These are phyloP conservation scores for Dichotomopilus funicola DNA, from an alignment of 2,329 filamentous ascomycete species.

Conservation along the genomic window DNA sequence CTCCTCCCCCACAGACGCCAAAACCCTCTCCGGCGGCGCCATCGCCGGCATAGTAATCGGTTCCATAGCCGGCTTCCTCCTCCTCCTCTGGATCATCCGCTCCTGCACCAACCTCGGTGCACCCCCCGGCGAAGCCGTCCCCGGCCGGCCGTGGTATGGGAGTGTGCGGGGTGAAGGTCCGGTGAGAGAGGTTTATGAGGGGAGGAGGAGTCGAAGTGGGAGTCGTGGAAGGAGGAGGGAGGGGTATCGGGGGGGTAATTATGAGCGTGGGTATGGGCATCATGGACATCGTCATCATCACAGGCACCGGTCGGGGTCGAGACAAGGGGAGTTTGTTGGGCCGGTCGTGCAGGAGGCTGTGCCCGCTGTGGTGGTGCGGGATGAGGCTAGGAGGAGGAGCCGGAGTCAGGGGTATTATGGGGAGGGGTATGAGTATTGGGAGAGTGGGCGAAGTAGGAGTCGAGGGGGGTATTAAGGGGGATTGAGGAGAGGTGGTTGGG, in stretches of 20 bases:
- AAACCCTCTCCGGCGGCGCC: conserved; percentile 39
- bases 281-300: not conserved
- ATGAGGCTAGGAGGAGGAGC: not conserved
- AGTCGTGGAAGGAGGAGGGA: not conserved
- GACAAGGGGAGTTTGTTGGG: too few relatives aligned
- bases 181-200: conserved; percentile 1
- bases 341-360: too few relatives aligned
- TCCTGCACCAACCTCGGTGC: conserved; percentile 39
- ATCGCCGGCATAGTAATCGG: conserved; percentile 48
- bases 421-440: not conserved
- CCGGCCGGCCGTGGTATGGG: conserved; percentile 28
- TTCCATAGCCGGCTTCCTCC: conserved; percentile 39
- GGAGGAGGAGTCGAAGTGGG: not conserved
- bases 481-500: not conserved
- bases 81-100: conserved; percentile 42
- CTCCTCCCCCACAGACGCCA: conserved; percentile 13
- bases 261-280: not conserved
- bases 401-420: conserved; percentile 1
- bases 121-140: conserved; percentile 24
- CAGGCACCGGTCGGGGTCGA: too few relatives aligned
- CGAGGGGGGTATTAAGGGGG: conserved; percentile 6
- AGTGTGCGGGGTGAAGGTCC: conserved; percentile 23
- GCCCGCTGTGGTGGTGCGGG: too few relatives aligned
- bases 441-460: conserved; percentile 12
- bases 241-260: too few relatives aligned